A percentile compares a stretch with the other conserved stretches of the same genome.
These are phyloP conservation scores for Annulohypoxylon stygium DNA, from an alignment of 495 filamentous ascomycete genomes.

Conservation along the genomic window DNA sequence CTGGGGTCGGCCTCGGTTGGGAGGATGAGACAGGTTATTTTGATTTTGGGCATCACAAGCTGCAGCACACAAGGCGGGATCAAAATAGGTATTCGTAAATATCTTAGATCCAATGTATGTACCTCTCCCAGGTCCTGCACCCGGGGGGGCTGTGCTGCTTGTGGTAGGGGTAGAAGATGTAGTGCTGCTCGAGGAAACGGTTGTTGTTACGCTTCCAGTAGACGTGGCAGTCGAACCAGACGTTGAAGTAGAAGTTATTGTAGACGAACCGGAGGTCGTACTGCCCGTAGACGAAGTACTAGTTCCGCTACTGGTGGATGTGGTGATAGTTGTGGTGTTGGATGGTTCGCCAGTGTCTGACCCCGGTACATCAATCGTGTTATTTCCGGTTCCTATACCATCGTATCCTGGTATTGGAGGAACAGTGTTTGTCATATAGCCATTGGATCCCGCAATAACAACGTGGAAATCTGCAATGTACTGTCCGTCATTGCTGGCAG, in stretches of 20 bases:
- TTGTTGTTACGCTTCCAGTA: background rate
- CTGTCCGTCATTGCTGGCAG: conserved; percentile 57
- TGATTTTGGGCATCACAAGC: conserved; percentile 58
- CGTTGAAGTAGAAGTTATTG: conserved; percentile 13
- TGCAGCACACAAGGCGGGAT: conserved; percentile 56
- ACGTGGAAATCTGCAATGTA: conserved; percentile 57
- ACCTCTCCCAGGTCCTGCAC: conserved; percentile 16
- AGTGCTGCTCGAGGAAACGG: conserved; percentile 22
- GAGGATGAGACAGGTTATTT: conserved; percentile 53
- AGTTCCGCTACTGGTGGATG: background rate
- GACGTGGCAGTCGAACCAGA: background rate
- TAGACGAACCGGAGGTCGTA: conserved; percentile 20
- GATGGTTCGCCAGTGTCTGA: conserved; percentile 10
- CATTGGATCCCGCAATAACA: conserved; percentile 60
- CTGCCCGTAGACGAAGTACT: background rate
- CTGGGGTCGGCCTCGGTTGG: conserved; percentile 47
- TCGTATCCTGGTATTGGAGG: conserved; percentile 49
- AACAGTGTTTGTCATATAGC: conserved; percentile 52
- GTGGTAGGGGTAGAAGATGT: conserved; percentile 2
- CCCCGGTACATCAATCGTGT: conserved; percentile 58
- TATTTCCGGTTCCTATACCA: conserved; percentile 53
- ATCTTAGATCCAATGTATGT: conserved; percentile 61
- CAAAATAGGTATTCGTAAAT: conserved; percentile 57
- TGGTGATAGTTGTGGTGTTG: background rate
- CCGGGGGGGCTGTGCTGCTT: conserved; percentile 7